Conservation (phyloP, 257 asterid species). For the Solanum stenotomum region DNA sequence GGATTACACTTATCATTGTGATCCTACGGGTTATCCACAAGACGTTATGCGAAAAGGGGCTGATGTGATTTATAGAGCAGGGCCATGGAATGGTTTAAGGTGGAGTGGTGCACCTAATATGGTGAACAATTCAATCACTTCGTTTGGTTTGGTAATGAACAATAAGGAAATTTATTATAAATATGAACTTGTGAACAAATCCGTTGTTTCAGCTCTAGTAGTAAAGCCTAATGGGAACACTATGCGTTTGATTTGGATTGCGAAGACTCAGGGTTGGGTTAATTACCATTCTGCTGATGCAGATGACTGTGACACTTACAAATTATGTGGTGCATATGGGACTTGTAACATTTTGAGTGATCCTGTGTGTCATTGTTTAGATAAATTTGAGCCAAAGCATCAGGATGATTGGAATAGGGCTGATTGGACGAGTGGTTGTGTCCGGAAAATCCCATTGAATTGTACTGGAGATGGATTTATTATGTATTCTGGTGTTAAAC, state of each 20-base stretch:
- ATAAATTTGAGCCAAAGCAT: constrained; percentile 10
- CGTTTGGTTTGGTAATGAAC: background rate
- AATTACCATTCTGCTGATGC: constrained; percentile 4
- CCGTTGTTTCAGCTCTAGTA: constrained; percentile 1
- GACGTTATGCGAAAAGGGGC: background rate
- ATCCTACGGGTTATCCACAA: constrained; percentile 29
- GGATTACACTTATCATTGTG: constrained; percentile 12
- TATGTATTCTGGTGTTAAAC: constrained; percentile 12
- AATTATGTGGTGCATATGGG: constrained; percentile 16
- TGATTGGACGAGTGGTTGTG: constrained; percentile 21
- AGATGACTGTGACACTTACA: constrained; percentile 17
- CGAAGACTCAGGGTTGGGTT: constrained; percentile 6
- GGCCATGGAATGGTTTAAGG: constrained; percentile 34
- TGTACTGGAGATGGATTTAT: constrained; percentile 16
- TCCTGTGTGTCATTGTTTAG: constrained; percentile 16
- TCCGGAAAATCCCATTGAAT: background rate
- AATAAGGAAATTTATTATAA: constrained; percentile 10
- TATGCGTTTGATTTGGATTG: background rate
- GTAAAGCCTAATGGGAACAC: constrained; percentile 1
- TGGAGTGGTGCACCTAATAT: constrained; percentile 18
- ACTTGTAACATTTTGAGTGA: constrained; percentile 5
- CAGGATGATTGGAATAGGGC: constrained; percentile 5
- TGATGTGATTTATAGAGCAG: constrained; percentile 1
- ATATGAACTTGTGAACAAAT: background rate
- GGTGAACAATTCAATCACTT: constrained; percentile 1